phyloP scores from a whole-genome alignment of 2,329 filamentous ascomycete species.

The Neonectria ditissima region DNA sequence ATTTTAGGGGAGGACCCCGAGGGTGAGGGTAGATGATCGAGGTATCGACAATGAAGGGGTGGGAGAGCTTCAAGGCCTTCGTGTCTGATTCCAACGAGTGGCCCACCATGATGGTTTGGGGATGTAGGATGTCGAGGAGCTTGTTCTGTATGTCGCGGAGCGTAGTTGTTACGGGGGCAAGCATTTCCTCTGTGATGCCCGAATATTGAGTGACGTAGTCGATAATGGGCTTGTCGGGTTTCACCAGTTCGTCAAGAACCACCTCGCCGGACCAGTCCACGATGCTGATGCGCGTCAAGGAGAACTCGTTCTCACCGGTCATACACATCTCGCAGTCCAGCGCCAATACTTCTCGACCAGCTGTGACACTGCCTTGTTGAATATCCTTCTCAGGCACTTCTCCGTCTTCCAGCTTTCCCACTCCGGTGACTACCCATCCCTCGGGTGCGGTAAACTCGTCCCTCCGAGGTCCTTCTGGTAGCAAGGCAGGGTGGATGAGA shows the following conservation, averaged over 20 bases:
- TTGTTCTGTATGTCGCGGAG: slow-evolving; percentile 84
- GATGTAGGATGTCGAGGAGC: slow-evolving; percentile 78
- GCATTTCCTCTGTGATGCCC: slow-evolving; percentile 89
- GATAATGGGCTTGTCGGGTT: slow-evolving; percentile 86
- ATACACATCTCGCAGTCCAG: slow-evolving; percentile 99
- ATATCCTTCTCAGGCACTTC: slow-evolving; percentile 76
- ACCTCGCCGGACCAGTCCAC: slow-evolving; percentile 86
- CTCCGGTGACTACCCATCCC: slow-evolving; percentile 86
- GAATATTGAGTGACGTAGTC: slow-evolving; percentile 95
- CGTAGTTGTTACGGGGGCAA: slow-evolving; percentile 85
- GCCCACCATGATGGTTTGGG: slow-evolving; percentile 79
- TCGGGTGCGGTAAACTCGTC: slow-evolving; percentile 66
- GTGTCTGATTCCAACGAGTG: slow-evolving; percentile 88
- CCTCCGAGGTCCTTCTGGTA: slow-evolving; percentile 67
- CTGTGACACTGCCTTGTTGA: slow-evolving; percentile 84
- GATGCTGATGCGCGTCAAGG: slow-evolving; percentile 89
- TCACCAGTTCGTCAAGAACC: slow-evolving; percentile 90
- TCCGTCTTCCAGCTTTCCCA: slow-evolving; percentile 75
- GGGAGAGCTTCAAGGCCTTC: slow-evolving; percentile 84
- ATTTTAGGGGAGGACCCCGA: slow-evolving; percentile 88
- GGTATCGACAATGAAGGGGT: slow-evolving; percentile 95
- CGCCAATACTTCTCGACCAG: slow-evolving; percentile 81
- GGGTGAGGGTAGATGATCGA: slow-evolving; percentile 91
- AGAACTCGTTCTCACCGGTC: slow-evolving; percentile 81
- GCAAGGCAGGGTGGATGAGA: slow-evolving; percentile 82